These are phyloP conservation scores for Yamadazyma kanchanaburiensis DNA, from an alignment of 1,139 yeast genomes.

Conservation along the genomic window DNA sequence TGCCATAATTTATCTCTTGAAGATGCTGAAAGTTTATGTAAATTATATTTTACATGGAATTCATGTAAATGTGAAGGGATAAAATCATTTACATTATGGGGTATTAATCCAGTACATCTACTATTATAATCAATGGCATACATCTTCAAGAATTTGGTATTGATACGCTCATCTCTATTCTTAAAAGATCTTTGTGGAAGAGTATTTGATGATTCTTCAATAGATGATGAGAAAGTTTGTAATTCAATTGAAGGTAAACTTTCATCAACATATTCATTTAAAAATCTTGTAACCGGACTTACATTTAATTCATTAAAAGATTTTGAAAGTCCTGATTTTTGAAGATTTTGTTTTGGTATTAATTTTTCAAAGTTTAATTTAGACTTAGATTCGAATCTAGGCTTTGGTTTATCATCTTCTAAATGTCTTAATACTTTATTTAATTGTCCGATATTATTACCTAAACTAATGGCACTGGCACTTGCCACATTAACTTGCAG, in stretches of 20 bases:
- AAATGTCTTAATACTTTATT: not conserved
- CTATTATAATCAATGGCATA: conserved; percentile 47
- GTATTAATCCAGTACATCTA: conserved; percentile 25
- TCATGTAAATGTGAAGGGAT: conserved; percentile 7
- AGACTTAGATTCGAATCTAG: not conserved
- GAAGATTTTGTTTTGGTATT: not conserved
- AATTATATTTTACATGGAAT: conserved; percentile 26
- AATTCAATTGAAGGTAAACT: conserved; percentile 3
- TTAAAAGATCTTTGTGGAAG: conserved; percentile 15
- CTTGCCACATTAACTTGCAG: not conserved
- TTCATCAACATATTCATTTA: conserved; percentile 1
- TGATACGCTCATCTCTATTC: conserved; percentile 46
- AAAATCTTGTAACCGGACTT: not conserved
- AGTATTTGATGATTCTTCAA: not conserved
- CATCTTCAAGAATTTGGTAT: conserved; percentile 40
- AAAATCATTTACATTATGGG: conserved; percentile 21
- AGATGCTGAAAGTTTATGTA: conserved; percentile 31
- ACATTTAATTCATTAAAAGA: not conserved
- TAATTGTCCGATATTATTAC: not conserved
- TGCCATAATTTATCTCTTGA: conserved; percentile 50
- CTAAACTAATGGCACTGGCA: not conserved
- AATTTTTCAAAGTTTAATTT: not conserved
- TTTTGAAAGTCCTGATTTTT: not conserved
- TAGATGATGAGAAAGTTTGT: conserved; percentile 5
- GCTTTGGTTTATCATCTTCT: not conserved